phyloP scores from a whole-genome alignment of 1,139 yeast species.

The Geotrichum histeridarum region DNA sequence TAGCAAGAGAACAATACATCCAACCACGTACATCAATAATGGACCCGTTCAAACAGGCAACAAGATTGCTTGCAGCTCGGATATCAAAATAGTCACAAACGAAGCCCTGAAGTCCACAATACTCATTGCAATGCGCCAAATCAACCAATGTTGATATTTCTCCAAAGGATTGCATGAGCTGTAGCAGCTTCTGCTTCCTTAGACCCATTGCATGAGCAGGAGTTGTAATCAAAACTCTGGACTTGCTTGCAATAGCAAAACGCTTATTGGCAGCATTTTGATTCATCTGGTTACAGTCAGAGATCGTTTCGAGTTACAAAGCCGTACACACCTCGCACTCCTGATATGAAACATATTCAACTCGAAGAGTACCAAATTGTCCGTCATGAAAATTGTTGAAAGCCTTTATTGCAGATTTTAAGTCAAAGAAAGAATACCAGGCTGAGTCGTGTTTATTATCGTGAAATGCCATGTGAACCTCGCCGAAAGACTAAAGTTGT shows the following conservation, averaged over 20 bases:
- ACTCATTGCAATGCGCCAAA: not conserved
- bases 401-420: constrained; percentile 13
- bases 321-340: constrained; percentile 11
- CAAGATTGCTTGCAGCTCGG: constrained; percentile 34
- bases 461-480: constrained; percentile 1
- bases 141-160: constrained; percentile 2
- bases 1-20: constrained; percentile 5
- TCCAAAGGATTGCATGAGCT: constrained; percentile 10
- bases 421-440: constrained; percentile 13
- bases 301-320: not conserved
- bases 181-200: constrained; percentile 7
- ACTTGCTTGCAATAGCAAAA: constrained; percentile 8
- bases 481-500: constrained; percentile 16
- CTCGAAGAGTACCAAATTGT: constrained; percentile 2
- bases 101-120: constrained; percentile 19
- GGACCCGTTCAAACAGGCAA: constrained; percentile 22
- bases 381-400: constrained; percentile 9
- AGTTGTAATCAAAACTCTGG: constrained; percentile 9
- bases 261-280: constrained; percentile 3
- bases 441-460: constrained; percentile 8
- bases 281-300: not conserved
- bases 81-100: constrained; percentile 39
- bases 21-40: constrained; percentile 21
- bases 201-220: not conserved
- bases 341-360: not conserved